A percentile compares a stretch with the other conserved stretches of the same genome.
Conservation (phyloP, 148 eudicot genomes). For the Mesembryanthemum crystallinum region DNA sequence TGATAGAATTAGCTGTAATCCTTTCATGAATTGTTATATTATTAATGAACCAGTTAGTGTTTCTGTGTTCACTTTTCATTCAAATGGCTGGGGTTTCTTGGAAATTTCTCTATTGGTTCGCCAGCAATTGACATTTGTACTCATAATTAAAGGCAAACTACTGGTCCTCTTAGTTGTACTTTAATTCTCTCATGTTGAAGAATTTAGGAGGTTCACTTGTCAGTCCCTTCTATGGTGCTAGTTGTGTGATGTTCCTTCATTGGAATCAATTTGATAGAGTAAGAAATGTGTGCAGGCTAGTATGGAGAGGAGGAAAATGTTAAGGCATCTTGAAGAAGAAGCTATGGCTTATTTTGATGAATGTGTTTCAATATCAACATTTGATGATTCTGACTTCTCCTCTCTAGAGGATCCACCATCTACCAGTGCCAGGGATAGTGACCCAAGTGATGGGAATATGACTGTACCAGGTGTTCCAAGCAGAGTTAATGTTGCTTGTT, state of each 20-base stretch:
- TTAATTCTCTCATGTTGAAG: neutral
- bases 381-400: slow-evolving; percentile 93
- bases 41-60: neutral
- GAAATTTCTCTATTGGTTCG: neutral
- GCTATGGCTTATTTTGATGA: slow-evolving; percentile 96
- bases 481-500: slow-evolving; percentile 12
- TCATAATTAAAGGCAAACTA: neutral
- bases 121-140: neutral
- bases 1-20: too few relatives aligned
- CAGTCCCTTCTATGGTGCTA: neutral
- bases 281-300: slow-evolving; percentile 48
- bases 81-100: too few relatives aligned
- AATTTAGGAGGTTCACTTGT: neutral
- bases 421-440: slow-evolving; percentile 27
- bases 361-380: slow-evolving; percentile 95
- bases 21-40: neutral
- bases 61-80: neutral
- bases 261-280: slow-evolving; percentile 6
- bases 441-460: slow-evolving; percentile 20
- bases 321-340: slow-evolving; percentile 78
- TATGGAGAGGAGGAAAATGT: slow-evolving; percentile 73
- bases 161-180: neutral
- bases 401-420: slow-evolving; percentile 78
- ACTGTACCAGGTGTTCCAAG: slow-evolving; percentile 30
- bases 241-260: neutral